Conservation (phyloP, 1,284 basidiomycete species). For the Irpex lacteus region DNA sequence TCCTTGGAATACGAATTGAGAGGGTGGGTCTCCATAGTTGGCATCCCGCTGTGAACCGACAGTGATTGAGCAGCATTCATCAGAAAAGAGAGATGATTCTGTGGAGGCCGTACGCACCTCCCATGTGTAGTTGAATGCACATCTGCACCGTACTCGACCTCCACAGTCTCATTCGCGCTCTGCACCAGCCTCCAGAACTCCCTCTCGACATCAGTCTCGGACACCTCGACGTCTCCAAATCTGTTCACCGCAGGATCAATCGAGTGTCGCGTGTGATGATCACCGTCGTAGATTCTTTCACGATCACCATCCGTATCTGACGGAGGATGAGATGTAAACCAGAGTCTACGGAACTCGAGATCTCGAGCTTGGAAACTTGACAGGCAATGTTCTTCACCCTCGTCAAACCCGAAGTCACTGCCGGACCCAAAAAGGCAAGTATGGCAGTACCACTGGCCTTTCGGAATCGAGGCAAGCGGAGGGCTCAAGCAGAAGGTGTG, state of each 20-base stretch:
- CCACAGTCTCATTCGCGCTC: slow-evolving; percentile 87
- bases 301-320: slow-evolving; percentile 17
- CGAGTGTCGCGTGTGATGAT: slow-evolving; percentile 4
- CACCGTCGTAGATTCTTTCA: slow-evolving; percentile 14
- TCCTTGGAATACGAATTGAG: slow-evolving; percentile 85
- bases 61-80: slow-evolving; percentile 4
- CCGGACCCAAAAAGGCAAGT: slow-evolving; percentile 91
- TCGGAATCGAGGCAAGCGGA: slow-evolving; percentile 80
- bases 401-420: slow-evolving; percentile 98
- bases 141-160: slow-evolving; percentile 98
- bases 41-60: slow-evolving; percentile 72
- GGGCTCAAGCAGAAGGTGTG: slow-evolving; percentile 97
- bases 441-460: slow-evolving; percentile 96
- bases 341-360: slow-evolving; percentile 81
- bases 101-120: slow-evolving; percentile 52
- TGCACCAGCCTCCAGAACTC: slow-evolving; percentile 98
- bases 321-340: slow-evolving; percentile 83
- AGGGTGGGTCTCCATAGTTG: slow-evolving; percentile 92
- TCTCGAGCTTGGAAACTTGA: slow-evolving; percentile 93
- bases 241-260: slow-evolving; percentile 42
- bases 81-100: not conserved
- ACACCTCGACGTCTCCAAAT: slow-evolving; percentile 67
- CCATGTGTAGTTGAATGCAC: slow-evolving; percentile 98
- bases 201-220: slow-evolving; percentile 89
- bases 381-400: slow-evolving; percentile 94